Evolutionary conservation across 148 eudicot species (phyloP).

Genomic region (Drosera capensis): DNA sequence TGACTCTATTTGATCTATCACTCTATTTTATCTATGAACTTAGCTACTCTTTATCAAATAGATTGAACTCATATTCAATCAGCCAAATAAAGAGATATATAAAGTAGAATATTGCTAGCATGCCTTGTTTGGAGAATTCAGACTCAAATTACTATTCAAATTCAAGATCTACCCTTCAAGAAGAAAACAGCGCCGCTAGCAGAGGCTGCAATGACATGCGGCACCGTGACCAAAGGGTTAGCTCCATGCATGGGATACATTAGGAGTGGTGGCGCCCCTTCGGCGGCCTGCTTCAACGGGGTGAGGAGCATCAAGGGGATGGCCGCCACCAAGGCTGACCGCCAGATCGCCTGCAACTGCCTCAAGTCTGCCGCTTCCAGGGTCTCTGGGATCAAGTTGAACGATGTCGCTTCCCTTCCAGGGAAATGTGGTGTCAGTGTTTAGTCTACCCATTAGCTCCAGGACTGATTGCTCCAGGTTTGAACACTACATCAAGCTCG

Average conservation of each 20-base stretch:
- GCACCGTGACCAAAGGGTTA: conserved; percentile 7
- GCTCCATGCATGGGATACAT: conserved; percentile 19
- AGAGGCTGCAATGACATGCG: conserved; percentile 23
- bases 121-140: too few species aligned
- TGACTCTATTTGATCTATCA: too few species aligned
- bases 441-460: conserved; percentile 18
- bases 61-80: too few species aligned
- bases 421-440: conserved; percentile 15
- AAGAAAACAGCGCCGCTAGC: conserved; percentile 17
- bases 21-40: too few species aligned
- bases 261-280: conserved; percentile 1
- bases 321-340: conserved; percentile 8
- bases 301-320: conserved; percentile 1
- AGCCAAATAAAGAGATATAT: too few species aligned
- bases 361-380: conserved; percentile 3
- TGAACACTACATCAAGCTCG: too few species aligned
- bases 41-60: too few species aligned
- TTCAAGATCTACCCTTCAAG: too few species aligned
- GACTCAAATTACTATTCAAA: too few species aligned
- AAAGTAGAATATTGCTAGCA: too few species aligned
- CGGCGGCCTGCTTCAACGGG: conserved; percentile 10
- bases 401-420: conserved; percentile 14
- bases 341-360: conserved; percentile 12
- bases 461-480: conserved; percentile 17
- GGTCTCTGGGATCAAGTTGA: not conserved